phyloP scores from a whole-genome alignment of 352 stramenopile genomes.

The Pythium oligandrum region DNA sequence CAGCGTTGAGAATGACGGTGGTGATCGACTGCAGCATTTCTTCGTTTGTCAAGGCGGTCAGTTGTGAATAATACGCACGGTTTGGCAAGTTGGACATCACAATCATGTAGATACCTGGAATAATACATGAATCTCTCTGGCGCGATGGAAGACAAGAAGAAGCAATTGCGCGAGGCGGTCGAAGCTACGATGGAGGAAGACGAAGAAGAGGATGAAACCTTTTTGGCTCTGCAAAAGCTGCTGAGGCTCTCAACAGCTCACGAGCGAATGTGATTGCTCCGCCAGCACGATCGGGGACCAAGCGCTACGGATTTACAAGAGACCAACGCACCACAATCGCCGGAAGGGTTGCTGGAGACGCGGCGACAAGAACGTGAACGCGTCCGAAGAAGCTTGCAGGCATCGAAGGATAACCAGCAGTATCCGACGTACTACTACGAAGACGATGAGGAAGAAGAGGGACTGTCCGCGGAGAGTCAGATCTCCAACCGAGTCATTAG shows the following conservation, averaged over 20 bases:
- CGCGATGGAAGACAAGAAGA: slow-evolving; percentile 9
- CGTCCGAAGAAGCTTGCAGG: slow-evolving; percentile 59
- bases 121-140: too few relatives aligned
- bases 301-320: not conserved
- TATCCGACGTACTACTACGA: slow-evolving; percentile 55
- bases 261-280: slow-evolving; percentile 4
- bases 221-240: slow-evolving; percentile 73
- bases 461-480: slow-evolving; percentile 61
- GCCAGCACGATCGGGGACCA: not conserved
- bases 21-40: too few relatives aligned
- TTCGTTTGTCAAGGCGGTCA: too few relatives aligned
- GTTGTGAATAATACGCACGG: too few relatives aligned
- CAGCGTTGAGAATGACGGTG: too few relatives aligned
- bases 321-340: slow-evolving; percentile 16
- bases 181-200: slow-evolving; percentile 31
- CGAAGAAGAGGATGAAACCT: slow-evolving; percentile 76
- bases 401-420: slow-evolving; percentile 31
- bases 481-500: slow-evolving; percentile 83
- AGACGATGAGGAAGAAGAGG: slow-evolving; percentile 63
- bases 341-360: slow-evolving; percentile 69
- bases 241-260: slow-evolving; percentile 56
- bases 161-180: not conserved
- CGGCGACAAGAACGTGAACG: slow-evolving; percentile 61
- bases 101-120: too few relatives aligned
- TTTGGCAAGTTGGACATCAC: too few relatives aligned